These are phyloP conservation scores for Globomyces pollinis-pini DNA, from an alignment of 192 early-diverging fungal genomes.

Conservation along the genomic window DNA sequence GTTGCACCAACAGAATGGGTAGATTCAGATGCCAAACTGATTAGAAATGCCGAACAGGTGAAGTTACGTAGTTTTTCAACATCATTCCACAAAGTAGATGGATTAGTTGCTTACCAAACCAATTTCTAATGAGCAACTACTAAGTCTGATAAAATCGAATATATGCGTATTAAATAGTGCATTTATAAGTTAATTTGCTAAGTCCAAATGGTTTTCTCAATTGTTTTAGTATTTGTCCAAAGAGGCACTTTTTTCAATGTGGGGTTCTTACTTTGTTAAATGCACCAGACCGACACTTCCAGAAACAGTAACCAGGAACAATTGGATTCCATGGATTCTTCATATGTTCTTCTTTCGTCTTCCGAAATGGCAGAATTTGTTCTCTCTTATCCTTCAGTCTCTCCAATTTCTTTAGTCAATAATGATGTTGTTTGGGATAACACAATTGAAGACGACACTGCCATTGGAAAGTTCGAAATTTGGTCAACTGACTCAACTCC, in stretches of 20 bases:
- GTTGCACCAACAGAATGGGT: slow-evolving; percentile 81
- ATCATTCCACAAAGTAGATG: slow-evolving; percentile 72
- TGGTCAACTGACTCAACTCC: not conserved
- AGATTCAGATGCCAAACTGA: slow-evolving; percentile 70
- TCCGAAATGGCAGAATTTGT: not conserved
- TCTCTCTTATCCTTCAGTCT: not conserved
- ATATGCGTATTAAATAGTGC: no score
- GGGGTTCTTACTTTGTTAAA: no score
- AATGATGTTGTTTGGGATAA: not conserved
- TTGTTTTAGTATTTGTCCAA: no score
- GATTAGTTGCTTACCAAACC: slow-evolving; percentile 88
- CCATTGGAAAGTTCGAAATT: not conserved
- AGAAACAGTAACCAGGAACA: no score
- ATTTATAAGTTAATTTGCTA: no score
- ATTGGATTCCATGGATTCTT: no score
- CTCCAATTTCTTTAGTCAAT: no score
- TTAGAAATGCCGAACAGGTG: slow-evolving; percentile 81
- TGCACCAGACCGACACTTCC: no score
- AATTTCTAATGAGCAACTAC: no score
- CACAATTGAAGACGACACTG: not conserved
- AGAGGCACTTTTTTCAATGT: no score
- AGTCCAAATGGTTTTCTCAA: no score
- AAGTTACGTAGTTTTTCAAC: slow-evolving; percentile 76
- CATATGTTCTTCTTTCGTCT: not conserved
- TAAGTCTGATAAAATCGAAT: no score